Conservation (phyloP, 495 filamentous ascomycete species). For the Gamarada debralockiae region DNA sequence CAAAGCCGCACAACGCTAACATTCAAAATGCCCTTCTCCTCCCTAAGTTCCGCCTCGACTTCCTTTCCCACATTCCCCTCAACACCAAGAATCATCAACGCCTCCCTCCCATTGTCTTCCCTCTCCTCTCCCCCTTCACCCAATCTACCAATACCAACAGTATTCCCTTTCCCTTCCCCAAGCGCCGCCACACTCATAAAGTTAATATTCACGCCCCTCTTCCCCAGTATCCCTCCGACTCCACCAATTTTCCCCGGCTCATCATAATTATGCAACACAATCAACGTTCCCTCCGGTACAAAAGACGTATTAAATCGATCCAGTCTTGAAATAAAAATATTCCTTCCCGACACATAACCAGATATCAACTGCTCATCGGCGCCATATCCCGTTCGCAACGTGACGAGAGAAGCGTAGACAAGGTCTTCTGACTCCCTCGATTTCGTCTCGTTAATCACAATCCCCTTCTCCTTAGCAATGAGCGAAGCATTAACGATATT, state of each 20-base stretch:
- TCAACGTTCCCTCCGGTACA: conserved; percentile 56
- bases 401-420: conserved; percentile 59
- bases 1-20: conserved; percentile 54
- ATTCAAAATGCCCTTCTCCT: conserved; percentile 56
- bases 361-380: conserved; percentile 54
- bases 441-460: conserved; percentile 63
- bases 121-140: conserved; percentile 14
- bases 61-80: conserved; percentile 50
- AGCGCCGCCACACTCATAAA: conserved; percentile 64
- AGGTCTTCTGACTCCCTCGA: conserved; percentile 44
- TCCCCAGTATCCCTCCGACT: conserved; percentile 59
- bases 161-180: conserved; percentile 25
- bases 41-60: conserved; percentile 49
- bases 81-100: conserved; percentile 70
- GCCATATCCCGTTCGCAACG: conserved; percentile 35
- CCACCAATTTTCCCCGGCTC: conserved; percentile 69
- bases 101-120: conserved; percentile 42
- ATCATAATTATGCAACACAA: conserved; percentile 70
- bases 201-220: conserved; percentile 62
- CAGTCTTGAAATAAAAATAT: conserved; percentile 59
- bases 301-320: conserved; percentile 62
- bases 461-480: conserved; percentile 63
- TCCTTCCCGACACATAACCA: conserved; percentile 57
- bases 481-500: conserved; percentile 73
- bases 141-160: conserved; percentile 7